Evolutionary conservation across 257 asterid species (phyloP).

Genomic region (Paulownia fortunei): DNA sequence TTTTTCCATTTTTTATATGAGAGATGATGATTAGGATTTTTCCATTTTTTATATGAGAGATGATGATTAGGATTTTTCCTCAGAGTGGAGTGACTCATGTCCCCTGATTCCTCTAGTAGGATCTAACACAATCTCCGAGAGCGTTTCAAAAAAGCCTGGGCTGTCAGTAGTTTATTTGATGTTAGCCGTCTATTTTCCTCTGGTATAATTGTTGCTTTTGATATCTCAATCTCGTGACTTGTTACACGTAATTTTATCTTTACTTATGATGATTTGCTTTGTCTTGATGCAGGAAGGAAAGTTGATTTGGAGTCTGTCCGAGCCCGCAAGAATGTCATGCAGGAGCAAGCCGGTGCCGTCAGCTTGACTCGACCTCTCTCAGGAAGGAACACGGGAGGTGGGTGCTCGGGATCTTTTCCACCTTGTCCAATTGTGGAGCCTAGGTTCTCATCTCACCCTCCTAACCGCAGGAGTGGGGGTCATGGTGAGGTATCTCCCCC

Average conservation of each 20-base stretch:
- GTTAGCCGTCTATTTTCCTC: neutral
- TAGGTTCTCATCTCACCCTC: no score
- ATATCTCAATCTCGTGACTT: no score
- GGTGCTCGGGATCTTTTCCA: no score
- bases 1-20: neutral
- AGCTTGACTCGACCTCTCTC: no score
- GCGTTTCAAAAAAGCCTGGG: neutral
- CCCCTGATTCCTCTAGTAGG: neutral
- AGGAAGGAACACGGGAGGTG: no score
- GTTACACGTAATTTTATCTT: neutral
- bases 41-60: neutral
- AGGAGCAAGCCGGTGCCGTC: no score
- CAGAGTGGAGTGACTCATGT: neutral
- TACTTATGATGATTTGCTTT: neutral
- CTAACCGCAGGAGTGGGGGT: no score
- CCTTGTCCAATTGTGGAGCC: no score
- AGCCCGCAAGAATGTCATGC: neutral
- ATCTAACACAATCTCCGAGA: neutral
- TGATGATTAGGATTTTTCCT: neutral
- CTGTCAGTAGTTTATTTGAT: neutral
- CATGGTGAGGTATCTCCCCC: no score
- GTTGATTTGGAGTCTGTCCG: neutral
- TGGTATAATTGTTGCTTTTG: no score
- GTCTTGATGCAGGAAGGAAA: neutral
- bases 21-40: neutral